Base-by-base conservation (phyloP, 2,329 filamentous ascomycete genomes). In the Penicillium italicum region DNA sequence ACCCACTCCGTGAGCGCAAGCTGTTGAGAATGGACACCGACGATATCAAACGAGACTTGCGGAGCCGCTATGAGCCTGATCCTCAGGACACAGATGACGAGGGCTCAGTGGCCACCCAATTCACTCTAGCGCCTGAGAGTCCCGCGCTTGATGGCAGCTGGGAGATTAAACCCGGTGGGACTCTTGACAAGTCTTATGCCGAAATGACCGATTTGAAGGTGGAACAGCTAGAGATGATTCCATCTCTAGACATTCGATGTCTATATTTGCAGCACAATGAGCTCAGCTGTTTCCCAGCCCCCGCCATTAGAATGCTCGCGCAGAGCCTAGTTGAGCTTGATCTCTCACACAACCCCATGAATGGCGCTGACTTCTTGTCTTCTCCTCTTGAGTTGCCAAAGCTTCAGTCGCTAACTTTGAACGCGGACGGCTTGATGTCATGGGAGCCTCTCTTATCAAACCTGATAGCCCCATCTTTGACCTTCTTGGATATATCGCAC, bases 1-100 rank as follows among this genome's bases (percentile, higher is more conserved):
- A 99, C 66, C 94, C 94, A 0, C 77, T 99, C 14, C 82, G 89
- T 14, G 91, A 97, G 69, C 91, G 89, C 69, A 96, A 91, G 69
- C 91, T 94, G 63, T 79, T 92, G 14, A 88, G 84, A 0, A 89
- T 95, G 76, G 82, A 82, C 22, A 91, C 89, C 0, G 88, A 91
- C 14, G 89, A 94, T 51, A 77, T 97, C 59, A 96, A 96, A 73
- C 82, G 83, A 40, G 84, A 86, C 41, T 76, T 97, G 41, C 81
- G 83, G 20, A 81, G 81, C 34, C 83, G 90, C 26, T 76, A 58
- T 82, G 85, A 69, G 83, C 89, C 20, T 69, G 81, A 56, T 64
- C 73, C 60, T 51, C 71, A 56, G 56, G 67, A 72, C 34, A 71
- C 70, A 10, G 68, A 71, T 52, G 75, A 76, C 30, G 75, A 73